Conservation (phyloP, 2,329 filamentous ascomycete species). For the Colletotrichum musae region DNA sequence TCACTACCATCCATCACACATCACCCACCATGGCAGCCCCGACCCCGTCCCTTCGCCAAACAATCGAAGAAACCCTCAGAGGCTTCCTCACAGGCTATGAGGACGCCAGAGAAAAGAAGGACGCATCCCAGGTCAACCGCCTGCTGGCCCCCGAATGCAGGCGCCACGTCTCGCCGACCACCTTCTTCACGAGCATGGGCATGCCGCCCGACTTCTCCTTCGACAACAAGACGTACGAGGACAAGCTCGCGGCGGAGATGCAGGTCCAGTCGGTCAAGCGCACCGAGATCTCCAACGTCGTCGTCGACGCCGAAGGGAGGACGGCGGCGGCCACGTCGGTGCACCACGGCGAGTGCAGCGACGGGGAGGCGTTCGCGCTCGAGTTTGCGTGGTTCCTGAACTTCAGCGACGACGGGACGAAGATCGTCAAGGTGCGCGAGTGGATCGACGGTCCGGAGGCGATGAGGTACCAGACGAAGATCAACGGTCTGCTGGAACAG, state of each 20-base stretch:
- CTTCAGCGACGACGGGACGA: conserved; percentile 22
- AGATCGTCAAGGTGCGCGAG: neutral
- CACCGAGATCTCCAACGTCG: conserved; percentile 11
- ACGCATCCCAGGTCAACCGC: neutral
- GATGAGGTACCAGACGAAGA: conserved; percentile 2
- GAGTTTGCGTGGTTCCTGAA: conserved; percentile 21
- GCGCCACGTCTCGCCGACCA: neutral
- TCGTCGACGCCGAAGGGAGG: conserved; percentile 8
- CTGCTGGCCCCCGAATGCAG: conserved; percentile 3
- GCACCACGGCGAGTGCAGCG: neutral
- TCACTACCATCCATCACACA: neutral
- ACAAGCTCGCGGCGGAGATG: neutral
- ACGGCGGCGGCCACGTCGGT: conserved; percentile 3
- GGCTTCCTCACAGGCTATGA: conserved; percentile 12
- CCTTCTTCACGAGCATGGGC: conserved; percentile 8
- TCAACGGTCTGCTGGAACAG: conserved; percentile 3
- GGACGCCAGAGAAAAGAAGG: conserved; percentile 1
- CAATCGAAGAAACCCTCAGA: conserved; percentile 13
- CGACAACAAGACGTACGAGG: conserved; percentile 1
- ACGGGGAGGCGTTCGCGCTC: neutral
- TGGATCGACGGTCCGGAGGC: conserved; percentile 1
- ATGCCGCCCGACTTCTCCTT: neutral
- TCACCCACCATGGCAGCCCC: neutral
- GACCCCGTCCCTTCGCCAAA: neutral
- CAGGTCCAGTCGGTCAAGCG: neutral